Conservation (phyloP, 2,329 filamentous ascomycete genomes). For the Exophiala calicioides region DNA sequence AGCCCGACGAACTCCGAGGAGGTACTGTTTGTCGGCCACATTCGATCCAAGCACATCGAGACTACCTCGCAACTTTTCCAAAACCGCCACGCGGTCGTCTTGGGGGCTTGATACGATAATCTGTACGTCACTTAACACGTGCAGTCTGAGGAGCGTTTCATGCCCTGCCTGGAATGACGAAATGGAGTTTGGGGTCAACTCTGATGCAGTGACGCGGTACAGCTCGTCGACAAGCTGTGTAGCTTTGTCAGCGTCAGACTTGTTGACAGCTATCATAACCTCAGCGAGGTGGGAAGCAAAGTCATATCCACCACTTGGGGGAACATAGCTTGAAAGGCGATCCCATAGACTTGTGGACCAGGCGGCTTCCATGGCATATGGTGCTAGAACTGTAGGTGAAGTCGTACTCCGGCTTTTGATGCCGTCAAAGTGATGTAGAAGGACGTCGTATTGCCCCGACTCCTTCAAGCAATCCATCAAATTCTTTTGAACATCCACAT, state of each 20-base stretch:
- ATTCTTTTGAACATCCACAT: slow-evolving; percentile 76
- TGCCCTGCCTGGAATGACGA: slow-evolving; percentile 81
- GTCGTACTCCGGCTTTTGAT: slow-evolving; percentile 54
- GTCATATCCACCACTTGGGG: slow-evolving; percentile 54
- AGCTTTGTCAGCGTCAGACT: slow-evolving; percentile 56
- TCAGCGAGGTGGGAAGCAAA: slow-evolving; percentile 82
- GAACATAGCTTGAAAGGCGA: slow-evolving; percentile 68
- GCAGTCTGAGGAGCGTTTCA: slow-evolving; percentile 79
- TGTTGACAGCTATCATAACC: slow-evolving; percentile 62
- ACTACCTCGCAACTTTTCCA: slow-evolving; percentile 68
- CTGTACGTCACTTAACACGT: slow-evolving; percentile 77
- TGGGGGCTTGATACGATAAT: slow-evolving; percentile 62
- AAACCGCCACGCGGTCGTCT: slow-evolving; percentile 43
- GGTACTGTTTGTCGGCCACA: slow-evolving; percentile 88
- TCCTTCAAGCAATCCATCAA: slow-evolving; percentile 87
- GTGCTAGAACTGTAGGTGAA: slow-evolving; percentile 61
- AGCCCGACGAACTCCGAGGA: slow-evolving; percentile 81
- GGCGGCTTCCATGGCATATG: slow-evolving; percentile 85
- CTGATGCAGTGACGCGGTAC: slow-evolving; percentile 69
- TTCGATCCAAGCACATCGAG: slow-evolving; percentile 88
- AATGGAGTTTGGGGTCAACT: slow-evolving; percentile 74
- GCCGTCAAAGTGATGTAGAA: slow-evolving; percentile 82
- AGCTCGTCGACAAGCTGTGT: slow-evolving; percentile 61
- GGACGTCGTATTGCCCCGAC: slow-evolving; percentile 88
- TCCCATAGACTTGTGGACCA: slow-evolving; percentile 87